Evolutionary conservation across 2,329 filamentous ascomycete species (phyloP).

Genomic region (Aaosphaeria pasadenensis): DNA sequence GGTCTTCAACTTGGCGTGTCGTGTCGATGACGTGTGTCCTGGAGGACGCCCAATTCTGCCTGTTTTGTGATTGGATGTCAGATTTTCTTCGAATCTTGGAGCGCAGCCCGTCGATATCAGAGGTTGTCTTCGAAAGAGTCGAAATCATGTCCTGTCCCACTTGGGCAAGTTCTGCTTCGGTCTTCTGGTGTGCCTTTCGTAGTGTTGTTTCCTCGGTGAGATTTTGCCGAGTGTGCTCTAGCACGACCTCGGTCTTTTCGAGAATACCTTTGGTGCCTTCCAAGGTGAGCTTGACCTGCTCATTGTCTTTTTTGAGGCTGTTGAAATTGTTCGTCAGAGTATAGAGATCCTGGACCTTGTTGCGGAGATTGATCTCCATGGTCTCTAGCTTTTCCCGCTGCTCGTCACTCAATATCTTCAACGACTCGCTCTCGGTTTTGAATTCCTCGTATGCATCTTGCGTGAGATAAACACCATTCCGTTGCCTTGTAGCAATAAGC

Average conservation of each 20-base stretch:
- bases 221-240: constrained; percentile 71
- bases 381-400: constrained; percentile 89
- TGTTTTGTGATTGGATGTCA: constrained; percentile 77
- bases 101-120: constrained; percentile 76
- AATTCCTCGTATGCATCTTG: constrained; percentile 89
- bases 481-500: constrained; percentile 84
- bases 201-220: constrained; percentile 77
- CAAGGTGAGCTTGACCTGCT: constrained; percentile 67
- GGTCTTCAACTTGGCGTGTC: constrained; percentile 71
- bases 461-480: constrained; percentile 92
- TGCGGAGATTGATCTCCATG: constrained; percentile 83
- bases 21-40: constrained; percentile 73
- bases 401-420: constrained; percentile 87
- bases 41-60: constrained; percentile 73
- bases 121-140: constrained; percentile 73
- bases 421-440: constrained; percentile 86
- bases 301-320: constrained; percentile 84
- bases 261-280: constrained; percentile 79
- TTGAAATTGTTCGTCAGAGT: constrained; percentile 83
- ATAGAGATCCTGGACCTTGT: constrained; percentile 92
- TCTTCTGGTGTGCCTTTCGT: constrained; percentile 80
- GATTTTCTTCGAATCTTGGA: constrained; percentile 85
- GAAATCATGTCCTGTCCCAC: constrained; percentile 75
- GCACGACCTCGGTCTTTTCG: constrained; percentile 81
- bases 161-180: constrained; percentile 71